Evolutionary conservation across 768 basidiomycete species (phyloP).

Genomic region (Psilocybe cyanescens): DNA sequence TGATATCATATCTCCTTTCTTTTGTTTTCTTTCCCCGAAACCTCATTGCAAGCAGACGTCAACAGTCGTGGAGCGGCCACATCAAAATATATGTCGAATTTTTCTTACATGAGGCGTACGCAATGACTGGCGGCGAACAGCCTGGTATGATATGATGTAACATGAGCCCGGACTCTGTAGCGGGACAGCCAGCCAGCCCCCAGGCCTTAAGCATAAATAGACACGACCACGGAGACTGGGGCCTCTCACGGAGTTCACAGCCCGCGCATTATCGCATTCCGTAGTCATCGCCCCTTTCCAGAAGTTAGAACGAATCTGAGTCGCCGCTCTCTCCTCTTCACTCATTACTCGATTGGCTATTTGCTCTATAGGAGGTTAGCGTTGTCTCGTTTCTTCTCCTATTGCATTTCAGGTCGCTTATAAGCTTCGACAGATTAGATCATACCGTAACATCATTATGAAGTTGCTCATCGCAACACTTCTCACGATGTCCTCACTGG

Average conservation of each 20-base stretch:
- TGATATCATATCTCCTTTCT: no score
- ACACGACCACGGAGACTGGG: neutral
- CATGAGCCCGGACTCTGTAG: neutral
- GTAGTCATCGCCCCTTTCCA: neutral
- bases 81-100: neutral
- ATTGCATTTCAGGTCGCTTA: neutral
- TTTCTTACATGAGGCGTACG: neutral
- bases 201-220: neutral
- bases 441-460: neutral
- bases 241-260: neutral
- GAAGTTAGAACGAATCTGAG: neutral
- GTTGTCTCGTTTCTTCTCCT: neutral
- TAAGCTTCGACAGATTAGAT: neutral
- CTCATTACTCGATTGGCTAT: neutral
- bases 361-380: neutral
- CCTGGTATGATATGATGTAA: conserved; percentile 2
- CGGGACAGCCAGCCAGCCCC: neutral
- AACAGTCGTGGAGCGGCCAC: neutral
- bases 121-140: neutral
- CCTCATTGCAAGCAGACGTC: neutral
- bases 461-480: neutral
- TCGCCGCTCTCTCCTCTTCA: neutral
- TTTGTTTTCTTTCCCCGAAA: neutral
- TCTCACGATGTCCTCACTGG: conserved; percentile 11
- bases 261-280: neutral